These are phyloP conservation scores for Cajanus cajan DNA, from an alignment of 306 rosid species.

Conservation along the genomic window DNA sequence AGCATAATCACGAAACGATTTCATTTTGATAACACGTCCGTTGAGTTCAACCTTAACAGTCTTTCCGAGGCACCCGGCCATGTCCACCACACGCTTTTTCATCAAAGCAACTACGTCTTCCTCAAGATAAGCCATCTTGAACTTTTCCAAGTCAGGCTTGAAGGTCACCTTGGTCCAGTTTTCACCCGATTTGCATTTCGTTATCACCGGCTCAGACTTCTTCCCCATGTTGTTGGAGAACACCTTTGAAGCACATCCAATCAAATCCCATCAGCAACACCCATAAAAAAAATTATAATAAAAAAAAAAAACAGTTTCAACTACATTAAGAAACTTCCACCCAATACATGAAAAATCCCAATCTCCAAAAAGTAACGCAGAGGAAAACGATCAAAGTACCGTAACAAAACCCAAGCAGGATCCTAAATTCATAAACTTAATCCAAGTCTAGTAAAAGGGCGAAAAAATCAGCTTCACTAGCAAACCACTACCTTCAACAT, in stretches of 20 bases:
- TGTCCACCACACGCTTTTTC: constrained; percentile 86
- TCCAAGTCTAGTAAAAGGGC: neutral
- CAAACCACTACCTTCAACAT: neutral
- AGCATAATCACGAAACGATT: constrained; percentile 75
- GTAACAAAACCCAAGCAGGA: neutral
- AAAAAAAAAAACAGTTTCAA: too few species aligned
- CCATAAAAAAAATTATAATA: neutral
- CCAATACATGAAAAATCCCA: neutral
- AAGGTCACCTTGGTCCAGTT: constrained; percentile 94
- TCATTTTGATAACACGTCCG: constrained; percentile 55
- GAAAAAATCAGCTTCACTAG: neutral
- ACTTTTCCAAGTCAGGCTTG: constrained; percentile 84
- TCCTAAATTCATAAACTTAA: neutral
- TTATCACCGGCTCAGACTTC: constrained; percentile 66
- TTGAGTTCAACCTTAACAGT: constrained; percentile 87
- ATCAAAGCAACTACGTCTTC: constrained; percentile 92
- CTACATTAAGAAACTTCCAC: neutral
- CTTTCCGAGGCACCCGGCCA: constrained; percentile 96
- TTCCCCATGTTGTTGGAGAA: constrained; percentile 80
- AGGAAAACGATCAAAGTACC: neutral
- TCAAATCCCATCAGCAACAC: neutral
- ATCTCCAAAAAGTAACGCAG: neutral
- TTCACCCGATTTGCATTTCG: constrained; percentile 74
- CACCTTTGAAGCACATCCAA: constrained; percentile 47
- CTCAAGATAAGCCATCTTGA: constrained; percentile 79